Percentiles rank a stretch among this genome's conserved stretches.
These are phyloP conservation scores for Hyphochytrium catenoides DNA, from an alignment of 352 stramenopile genomes.

Conservation along the genomic window DNA sequence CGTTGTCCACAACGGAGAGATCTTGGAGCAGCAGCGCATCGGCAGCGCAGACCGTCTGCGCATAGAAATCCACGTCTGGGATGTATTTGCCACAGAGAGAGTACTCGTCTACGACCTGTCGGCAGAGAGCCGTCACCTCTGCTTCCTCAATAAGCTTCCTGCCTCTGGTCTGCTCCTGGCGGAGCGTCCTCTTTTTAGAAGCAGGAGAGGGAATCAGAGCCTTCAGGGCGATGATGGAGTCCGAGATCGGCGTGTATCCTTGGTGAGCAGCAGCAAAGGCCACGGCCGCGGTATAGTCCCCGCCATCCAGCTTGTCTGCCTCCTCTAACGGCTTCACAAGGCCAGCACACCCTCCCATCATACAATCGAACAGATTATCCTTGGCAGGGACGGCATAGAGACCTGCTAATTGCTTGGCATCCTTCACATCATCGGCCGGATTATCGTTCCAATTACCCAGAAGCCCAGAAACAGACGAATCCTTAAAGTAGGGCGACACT, in stretches of 20 bases:
- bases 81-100: constrained; percentile 12
- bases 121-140: constrained; percentile 9
- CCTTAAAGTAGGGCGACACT: constrained; percentile 12
- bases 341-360: constrained; percentile 6
- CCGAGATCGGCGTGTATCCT: no score
- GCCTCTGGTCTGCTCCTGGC: not conserved
- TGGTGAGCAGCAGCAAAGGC: no score
- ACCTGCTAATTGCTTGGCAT: constrained; percentile 7
- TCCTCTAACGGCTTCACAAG: constrained; percentile 7
- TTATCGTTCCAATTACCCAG: constrained; percentile 15
- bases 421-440: constrained; percentile 9
- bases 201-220: no score
- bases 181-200: no score
- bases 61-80: constrained; percentile 9
- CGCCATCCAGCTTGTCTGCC: no score
- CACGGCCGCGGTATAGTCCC: no score
- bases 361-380: constrained; percentile 14
- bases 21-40: constrained; percentile 9
- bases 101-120: constrained; percentile 10
- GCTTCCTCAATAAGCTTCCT: not conserved
- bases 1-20: constrained; percentile 11
- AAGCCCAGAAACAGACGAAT: constrained; percentile 8
- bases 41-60: constrained; percentile 10
- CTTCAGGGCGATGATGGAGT: no score
- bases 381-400: constrained; percentile 8